A percentile compares a stretch with the other conserved stretches of the same genome.
phyloP scores from a whole-genome alignment of 2,329 filamentous ascomycete species.

The Neofusicoccum parvum region DNA sequence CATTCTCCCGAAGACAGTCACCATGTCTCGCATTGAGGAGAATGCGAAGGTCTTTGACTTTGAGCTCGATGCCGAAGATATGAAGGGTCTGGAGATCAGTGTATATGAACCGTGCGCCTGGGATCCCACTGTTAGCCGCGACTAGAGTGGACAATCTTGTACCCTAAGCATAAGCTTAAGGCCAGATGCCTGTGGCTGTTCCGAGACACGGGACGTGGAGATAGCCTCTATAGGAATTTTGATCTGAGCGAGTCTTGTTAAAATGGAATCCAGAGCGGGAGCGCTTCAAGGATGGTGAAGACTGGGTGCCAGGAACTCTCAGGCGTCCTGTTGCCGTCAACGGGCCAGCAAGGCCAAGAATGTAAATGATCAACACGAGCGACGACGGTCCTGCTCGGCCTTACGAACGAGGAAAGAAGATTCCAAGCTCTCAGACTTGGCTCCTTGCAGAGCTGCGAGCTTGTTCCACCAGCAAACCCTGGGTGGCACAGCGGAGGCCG shows the following conservation, averaged over 20 bases:
- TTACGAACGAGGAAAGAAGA: background rate
- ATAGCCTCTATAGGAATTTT: background rate
- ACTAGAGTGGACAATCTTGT: constrained; percentile 24
- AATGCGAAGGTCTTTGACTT: constrained; percentile 64
- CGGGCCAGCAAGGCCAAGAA: background rate
- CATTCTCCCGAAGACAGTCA: constrained; percentile 65
- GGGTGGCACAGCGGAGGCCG: background rate
- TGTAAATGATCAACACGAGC: background rate
- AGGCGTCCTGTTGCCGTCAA: background rate
- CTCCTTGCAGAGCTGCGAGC: background rate
- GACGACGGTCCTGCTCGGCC: background rate
- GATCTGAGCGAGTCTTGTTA: background rate
- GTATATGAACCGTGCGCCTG: constrained; percentile 61
- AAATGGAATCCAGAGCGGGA: background rate
- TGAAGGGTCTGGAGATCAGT: constrained; percentile 57
- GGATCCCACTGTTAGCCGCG: constrained; percentile 55
- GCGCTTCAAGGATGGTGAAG: background rate
- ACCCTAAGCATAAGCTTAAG: background rate
- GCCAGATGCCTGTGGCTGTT: background rate
- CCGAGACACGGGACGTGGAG: background rate
- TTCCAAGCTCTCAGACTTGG: background rate
- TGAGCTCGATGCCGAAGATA: constrained; percentile 59
- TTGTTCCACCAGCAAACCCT: background rate
- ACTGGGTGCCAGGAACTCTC: background rate
- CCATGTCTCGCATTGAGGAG: constrained; percentile 61